Evolutionary conservation across 176 grass and related monocot species (phyloP).

Genomic region (Carex myosuroides): DNA sequence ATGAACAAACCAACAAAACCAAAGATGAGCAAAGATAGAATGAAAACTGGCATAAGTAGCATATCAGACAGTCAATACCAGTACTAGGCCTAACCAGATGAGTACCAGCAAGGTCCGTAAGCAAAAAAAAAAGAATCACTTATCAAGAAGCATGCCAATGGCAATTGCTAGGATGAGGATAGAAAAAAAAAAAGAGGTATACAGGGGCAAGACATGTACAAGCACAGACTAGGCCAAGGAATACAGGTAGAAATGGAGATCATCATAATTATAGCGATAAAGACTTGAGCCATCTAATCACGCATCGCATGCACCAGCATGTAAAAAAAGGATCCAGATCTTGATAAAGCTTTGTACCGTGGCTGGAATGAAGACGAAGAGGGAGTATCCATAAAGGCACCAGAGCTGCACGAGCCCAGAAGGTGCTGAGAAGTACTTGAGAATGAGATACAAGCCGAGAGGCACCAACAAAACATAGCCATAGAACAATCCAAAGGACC

Average conservation of each 20-base stretch:
- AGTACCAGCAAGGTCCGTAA: neutral
- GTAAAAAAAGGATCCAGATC: neutral
- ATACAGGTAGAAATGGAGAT: neutral
- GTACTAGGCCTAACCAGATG: neutral
- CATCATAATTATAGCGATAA: neutral
- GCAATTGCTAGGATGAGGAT: neutral
- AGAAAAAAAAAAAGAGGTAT: neutral
- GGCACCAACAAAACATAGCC: conserved; percentile 91
- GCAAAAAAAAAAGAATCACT: neutral
- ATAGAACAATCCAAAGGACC: conserved; percentile 98
- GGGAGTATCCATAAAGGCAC: conserved; percentile 95
- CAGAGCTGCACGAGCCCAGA: conserved; percentile 86
- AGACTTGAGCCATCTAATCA: neutral
- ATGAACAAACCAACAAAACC: neutral
- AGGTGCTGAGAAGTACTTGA: conserved; percentile 97
- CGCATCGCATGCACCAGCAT: neutral
- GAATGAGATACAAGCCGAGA: conserved; percentile 76
- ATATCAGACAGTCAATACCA: neutral
- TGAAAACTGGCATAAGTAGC: neutral
- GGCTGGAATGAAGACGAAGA: conserved; percentile 96
- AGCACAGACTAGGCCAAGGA: neutral
- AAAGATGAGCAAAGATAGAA: neutral
- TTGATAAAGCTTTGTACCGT: conserved; percentile 42
- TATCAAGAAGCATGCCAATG: neutral
- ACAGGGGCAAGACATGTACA: neutral